These are phyloP conservation scores for Casuarina glauca DNA, from an alignment of 306 rosid genomes.

Conservation along the genomic window DNA sequence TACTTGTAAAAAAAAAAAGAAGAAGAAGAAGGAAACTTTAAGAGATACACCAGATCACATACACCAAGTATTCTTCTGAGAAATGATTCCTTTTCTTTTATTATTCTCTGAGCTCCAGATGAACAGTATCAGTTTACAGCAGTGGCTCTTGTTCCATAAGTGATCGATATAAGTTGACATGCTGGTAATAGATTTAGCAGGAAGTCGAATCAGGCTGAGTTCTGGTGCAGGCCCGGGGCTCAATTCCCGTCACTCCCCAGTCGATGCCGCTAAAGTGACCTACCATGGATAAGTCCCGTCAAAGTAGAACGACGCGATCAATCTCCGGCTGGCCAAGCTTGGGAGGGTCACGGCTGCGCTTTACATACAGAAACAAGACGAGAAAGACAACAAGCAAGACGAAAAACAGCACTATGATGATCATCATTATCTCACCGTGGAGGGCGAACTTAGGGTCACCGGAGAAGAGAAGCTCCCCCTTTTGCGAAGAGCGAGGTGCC, in stretches of 20 bases:
- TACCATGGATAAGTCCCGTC: background rate
- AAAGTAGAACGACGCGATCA: background rate
- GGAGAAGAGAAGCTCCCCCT: slow-evolving; percentile 17
- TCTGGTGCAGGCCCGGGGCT: too few relatives aligned
- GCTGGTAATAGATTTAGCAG: too few relatives aligned
- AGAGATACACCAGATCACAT: too few relatives aligned
- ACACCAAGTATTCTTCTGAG: too few relatives aligned
- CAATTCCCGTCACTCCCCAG: background rate
- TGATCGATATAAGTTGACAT: too few relatives aligned
- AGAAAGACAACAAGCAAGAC: slow-evolving; percentile 22
- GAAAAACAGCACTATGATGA: slow-evolving; percentile 37
- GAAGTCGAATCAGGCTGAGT: too few relatives aligned
- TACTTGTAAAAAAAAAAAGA: too few relatives aligned
- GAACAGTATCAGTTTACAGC: too few relatives aligned
- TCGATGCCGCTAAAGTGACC: background rate
- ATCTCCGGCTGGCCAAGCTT: background rate
- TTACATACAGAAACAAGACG: slow-evolving; percentile 13
- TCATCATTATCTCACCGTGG: slow-evolving; percentile 47
- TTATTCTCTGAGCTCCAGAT: too few relatives aligned
- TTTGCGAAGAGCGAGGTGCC: slow-evolving; percentile 25
- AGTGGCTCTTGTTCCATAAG: too few relatives aligned
- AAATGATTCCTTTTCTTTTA: too few relatives aligned
- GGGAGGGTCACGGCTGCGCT: slow-evolving; percentile 16
- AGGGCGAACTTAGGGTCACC: slow-evolving; percentile 37
- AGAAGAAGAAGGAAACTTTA: too few relatives aligned